Base-by-base conservation (phyloP, 495 filamentous ascomycete genomes). In the Neurospora sp. region DNA sequence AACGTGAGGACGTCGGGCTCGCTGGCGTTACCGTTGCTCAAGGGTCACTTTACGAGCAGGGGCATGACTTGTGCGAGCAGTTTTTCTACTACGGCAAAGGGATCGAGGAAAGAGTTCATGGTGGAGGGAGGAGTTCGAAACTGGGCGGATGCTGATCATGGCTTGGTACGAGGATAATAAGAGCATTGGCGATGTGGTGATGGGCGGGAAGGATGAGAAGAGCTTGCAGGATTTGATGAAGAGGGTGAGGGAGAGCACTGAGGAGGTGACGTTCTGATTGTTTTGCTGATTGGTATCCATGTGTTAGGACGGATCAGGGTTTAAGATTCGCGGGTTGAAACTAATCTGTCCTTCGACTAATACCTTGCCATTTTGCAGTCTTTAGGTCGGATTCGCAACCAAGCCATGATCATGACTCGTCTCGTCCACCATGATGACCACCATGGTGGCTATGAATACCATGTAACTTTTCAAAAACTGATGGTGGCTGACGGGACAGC, bases 1-100 rank as follows among this genome's bases (percentile, higher is more conserved):
- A 82, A 82, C 48, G 80, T 77, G 20, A 71, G 81, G 37, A 80
- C 80, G 17, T 78, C 76, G 35, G 81, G 81, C 6, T 79, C 75
- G 3, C 42, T 81, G 27, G 45, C 70, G 35, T 69, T 82, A 68
- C 74, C 75, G 38, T 68, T 82, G 53, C 69, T 82, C 27, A 69
- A 70, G 12, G 71, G 72, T 5, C 79, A 80, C 48, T 80, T 78
- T 41, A 59, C 53, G 3, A 53, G 27, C 39, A 70, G 74, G 70
- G 75, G 74, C 8, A 17, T 80, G 72, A 40, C 17, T 39, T 81
- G 78, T 48, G 78, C 77, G 27, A 75, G 74, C 35, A 76, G 75
- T 40, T 76, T 81, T 20, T 77, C 73, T 14, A 42, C 78, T 7
- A 41, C 45, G 10, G 65, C 75, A 2, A 35, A 44, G 40, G 70